These are phyloP conservation scores for Rhododendron ovatum DNA, from an alignment of 148 eudicot species.

Conservation along the genomic window DNA sequence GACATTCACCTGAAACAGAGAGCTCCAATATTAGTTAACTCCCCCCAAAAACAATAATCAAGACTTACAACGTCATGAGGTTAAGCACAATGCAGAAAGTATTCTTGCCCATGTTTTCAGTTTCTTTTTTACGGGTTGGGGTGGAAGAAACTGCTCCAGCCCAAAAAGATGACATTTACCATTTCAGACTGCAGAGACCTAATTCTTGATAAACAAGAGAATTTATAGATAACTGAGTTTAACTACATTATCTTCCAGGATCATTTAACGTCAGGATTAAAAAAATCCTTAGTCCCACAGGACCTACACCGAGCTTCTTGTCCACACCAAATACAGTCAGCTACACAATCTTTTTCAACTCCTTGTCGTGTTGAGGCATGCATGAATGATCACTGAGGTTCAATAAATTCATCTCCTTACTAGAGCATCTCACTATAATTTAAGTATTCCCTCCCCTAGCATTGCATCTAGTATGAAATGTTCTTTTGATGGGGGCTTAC, in stretches of 20 bases:
- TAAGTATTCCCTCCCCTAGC: neutral
- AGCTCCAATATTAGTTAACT: neutral
- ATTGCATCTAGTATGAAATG: neutral
- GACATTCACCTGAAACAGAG: constrained; percentile 45
- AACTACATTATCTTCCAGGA: neutral
- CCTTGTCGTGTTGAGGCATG: neutral
- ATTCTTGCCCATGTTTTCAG: neutral
- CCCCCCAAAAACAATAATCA: neutral
- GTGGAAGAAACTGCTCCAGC: neutral
- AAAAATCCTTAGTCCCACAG: neutral
- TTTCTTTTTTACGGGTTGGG: neutral
- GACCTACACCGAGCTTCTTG: neutral
- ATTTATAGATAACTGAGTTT: too few species aligned
- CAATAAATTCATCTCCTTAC: neutral
- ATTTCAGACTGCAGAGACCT: neutral
- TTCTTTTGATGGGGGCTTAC: neutral
- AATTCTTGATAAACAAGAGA: neutral
- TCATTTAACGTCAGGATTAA: neutral
- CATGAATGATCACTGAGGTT: neutral
- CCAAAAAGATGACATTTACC: neutral
- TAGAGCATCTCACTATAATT: neutral
- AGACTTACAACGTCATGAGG: neutral
- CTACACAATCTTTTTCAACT: neutral
- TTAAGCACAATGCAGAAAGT: neutral
- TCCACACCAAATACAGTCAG: neutral